A percentile compares a stretch with the other conserved stretches of the same genome.
phyloP scores from a whole-genome alignment of 164 flowering plant species.

The Santalum album region DNA sequence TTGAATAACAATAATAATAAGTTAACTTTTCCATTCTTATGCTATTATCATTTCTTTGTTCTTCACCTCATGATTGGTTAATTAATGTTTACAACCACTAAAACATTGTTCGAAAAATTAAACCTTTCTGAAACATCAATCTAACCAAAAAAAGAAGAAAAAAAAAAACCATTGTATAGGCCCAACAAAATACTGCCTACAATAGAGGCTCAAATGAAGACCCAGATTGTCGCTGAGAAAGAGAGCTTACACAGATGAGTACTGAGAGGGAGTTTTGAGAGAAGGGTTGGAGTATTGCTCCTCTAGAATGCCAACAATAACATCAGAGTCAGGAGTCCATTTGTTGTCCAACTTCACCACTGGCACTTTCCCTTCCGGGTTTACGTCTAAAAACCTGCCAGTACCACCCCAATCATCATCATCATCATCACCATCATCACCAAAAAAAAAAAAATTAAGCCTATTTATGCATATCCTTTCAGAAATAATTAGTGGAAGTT shows the following conservation, averaged over 20 bases:
- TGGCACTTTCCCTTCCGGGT: slow-evolving; percentile 86
- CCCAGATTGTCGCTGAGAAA: slow-evolving; percentile 10
- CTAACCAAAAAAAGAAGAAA: too few species aligned
- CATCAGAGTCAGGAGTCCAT: slow-evolving; percentile 85
- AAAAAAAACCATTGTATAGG: too few species aligned
- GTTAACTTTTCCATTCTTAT: too few species aligned
- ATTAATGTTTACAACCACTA: too few species aligned
- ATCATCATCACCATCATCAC: background rate
- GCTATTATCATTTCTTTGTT: too few species aligned
- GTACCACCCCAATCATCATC: slow-evolving; percentile 1
- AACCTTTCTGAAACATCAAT: too few species aligned
- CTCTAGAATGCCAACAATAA: slow-evolving; percentile 63
- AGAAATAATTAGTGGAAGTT: too few species aligned
- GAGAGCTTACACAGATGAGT: slow-evolving; percentile 53
- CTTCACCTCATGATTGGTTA: too few species aligned
- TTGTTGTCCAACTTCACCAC: slow-evolving; percentile 56
- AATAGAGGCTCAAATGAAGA: background rate
- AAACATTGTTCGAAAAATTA: too few species aligned
- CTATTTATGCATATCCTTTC: background rate
- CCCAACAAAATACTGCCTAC: too few species aligned
- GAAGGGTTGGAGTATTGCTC: slow-evolving; percentile 71
- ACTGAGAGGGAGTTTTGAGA: slow-evolving; percentile 54
- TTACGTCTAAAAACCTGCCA: slow-evolving; percentile 63
- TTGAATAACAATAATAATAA: too few species aligned
- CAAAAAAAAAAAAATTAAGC: background rate